Evolutionary conservation across 2,329 filamentous ascomycete genomes (phyloP).

Genomic region (Exophiala calicioides): DNA sequence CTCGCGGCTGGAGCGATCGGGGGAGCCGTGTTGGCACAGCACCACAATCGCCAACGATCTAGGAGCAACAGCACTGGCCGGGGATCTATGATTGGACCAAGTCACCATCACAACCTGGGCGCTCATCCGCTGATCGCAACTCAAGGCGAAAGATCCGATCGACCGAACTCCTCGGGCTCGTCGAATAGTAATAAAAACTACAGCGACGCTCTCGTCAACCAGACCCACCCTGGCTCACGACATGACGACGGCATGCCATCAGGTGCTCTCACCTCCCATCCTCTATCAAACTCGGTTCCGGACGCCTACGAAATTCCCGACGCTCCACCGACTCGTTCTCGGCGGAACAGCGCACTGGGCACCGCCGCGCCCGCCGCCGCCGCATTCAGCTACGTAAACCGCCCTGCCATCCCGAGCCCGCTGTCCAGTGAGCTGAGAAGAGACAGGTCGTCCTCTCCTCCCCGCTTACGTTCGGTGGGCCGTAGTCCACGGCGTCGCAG

Average conservation of each 20-base stretch:
- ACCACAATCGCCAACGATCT: slow-evolving; percentile 11
- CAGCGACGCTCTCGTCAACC: slow-evolving; percentile 6
- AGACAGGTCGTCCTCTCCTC: slow-evolving; percentile 5
- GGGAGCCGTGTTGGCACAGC: slow-evolving; percentile 12
- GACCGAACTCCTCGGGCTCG: neutral
- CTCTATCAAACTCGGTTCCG: neutral
- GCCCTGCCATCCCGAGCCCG: slow-evolving; percentile 20
- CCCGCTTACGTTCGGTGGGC: neutral
- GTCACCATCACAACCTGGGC: slow-evolving; percentile 5
- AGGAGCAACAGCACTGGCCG: slow-evolving; percentile 18
- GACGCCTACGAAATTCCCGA: slow-evolving; percentile 8
- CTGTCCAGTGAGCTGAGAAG: slow-evolving; percentile 22
- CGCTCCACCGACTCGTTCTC: slow-evolving; percentile 10
- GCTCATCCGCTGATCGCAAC: neutral
- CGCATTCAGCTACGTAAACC: slow-evolving; percentile 17
- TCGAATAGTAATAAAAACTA: slow-evolving; percentile 8
- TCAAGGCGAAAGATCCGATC: slow-evolving; percentile 3
- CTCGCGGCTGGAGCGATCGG: slow-evolving; percentile 14
- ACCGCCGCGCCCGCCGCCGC: slow-evolving; percentile 13
- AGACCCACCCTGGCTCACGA: neutral
- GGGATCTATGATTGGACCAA: too few relatives aligned
- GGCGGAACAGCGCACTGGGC: slow-evolving; percentile 21
- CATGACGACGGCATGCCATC: neutral
- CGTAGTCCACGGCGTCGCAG: slow-evolving; percentile 10
- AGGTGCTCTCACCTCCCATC: neutral